These are phyloP conservation scores for Pseudonitzschia multiseries DNA, from an alignment of 108 stramenopile genomes.

Conservation along the genomic window DNA sequence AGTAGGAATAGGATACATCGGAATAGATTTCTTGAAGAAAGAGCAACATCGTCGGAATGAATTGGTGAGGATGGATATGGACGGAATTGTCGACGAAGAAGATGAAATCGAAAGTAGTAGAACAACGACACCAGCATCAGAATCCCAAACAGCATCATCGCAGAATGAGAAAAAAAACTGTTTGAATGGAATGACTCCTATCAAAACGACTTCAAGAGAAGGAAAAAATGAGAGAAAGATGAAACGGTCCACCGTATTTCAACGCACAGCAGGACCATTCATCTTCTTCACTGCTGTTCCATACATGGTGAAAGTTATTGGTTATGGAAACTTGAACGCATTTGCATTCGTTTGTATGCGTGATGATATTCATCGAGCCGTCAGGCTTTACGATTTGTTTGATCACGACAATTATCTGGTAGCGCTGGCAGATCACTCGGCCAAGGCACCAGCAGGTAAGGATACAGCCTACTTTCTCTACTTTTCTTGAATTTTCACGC, in stretches of 20 bases:
- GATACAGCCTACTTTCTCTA: background rate
- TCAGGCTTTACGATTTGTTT: conserved; percentile 81
- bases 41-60: conserved; percentile 80
- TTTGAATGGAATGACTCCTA: background rate
- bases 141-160: background rate
- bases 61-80: conserved; percentile 79
- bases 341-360: conserved; percentile 74
- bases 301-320: conserved; percentile 85
- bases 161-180: background rate
- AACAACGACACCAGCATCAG: background rate
- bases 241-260: conserved; percentile 60
- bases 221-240: conserved; percentile 10
- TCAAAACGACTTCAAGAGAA: background rate
- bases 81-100: conserved; percentile 19
- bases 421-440: conserved; percentile 70
- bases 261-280: conserved; percentile 72
- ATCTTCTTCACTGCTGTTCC: conserved; percentile 78
- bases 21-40: conserved; percentile 72
- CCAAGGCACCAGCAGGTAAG: conserved; percentile 66
- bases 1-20: conserved; percentile 81
- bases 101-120: background rate
- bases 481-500: conserved; percentile 3
- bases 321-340: conserved; percentile 78
- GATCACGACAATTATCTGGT: conserved; percentile 69
- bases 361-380: conserved; percentile 75